These are phyloP conservation scores for Fusarium chuoi DNA, from an alignment of 2,329 filamentous ascomycete species.

Conservation along the genomic window DNA sequence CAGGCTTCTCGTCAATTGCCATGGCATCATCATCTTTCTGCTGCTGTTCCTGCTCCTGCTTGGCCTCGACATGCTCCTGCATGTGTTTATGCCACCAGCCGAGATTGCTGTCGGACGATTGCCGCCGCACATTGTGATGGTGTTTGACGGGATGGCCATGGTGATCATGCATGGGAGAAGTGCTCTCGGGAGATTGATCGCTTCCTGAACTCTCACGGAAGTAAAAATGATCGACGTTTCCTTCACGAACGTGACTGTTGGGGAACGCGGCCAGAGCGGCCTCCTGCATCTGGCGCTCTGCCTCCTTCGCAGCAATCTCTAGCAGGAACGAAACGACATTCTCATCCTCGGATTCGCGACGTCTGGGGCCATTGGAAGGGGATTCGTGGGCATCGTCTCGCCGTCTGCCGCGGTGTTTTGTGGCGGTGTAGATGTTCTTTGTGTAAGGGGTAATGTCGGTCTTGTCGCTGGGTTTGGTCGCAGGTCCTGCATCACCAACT, in stretches of 20 bases:
- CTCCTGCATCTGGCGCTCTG: slow-evolving; percentile 82
- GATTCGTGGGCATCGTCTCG: slow-evolving; percentile 33
- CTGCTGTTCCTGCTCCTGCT: slow-evolving; percentile 61
- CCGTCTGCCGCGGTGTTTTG: slow-evolving; percentile 52
- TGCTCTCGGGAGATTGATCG: slow-evolving; percentile 57
- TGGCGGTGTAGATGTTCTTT: slow-evolving; percentile 67
- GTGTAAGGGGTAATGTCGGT: slow-evolving; percentile 76
- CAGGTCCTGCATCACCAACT: slow-evolving; percentile 70
- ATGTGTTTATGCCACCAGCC: slow-evolving; percentile 83
- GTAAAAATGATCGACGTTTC: slow-evolving; percentile 77
- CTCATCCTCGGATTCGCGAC: slow-evolving; percentile 79
- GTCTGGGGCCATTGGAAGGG: slow-evolving; percentile 37
- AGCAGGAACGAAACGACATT: slow-evolving; percentile 81
- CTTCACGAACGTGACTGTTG: slow-evolving; percentile 74
- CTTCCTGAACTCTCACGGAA: slow-evolving; percentile 72
- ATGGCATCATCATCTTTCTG: slow-evolving; percentile 44
- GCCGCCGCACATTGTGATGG: slow-evolving; percentile 55
- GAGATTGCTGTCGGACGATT: slow-evolving; percentile 71
- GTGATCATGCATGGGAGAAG: slow-evolving; percentile 46
- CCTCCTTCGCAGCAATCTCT: slow-evolving; percentile 81
- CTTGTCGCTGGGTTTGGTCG: slow-evolving; percentile 73
- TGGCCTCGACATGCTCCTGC: slow-evolving; percentile 78
- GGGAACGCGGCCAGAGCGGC: slow-evolving; percentile 80
- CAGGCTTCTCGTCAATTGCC: slow-evolving; percentile 44
- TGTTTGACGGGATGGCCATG: slow-evolving; percentile 41